Conservation (phyloP, 148 eudicot species). For the Talinum fruticosum region DNA sequence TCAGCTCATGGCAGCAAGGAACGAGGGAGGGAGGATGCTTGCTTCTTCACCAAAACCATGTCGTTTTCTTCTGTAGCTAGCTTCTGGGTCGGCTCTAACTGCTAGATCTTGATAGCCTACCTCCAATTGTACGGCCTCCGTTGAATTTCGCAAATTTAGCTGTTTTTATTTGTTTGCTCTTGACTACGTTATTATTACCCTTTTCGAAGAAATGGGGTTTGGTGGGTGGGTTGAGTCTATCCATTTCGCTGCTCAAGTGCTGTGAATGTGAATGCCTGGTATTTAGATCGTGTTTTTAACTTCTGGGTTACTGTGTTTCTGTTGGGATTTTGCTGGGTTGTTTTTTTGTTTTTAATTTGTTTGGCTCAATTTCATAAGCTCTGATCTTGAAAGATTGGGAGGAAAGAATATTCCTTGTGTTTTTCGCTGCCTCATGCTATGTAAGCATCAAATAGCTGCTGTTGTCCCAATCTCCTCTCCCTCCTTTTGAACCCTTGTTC, state of each 20-base stretch:
- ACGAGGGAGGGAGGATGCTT: neutral
- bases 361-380: slow-evolving; percentile 10
- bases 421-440: slow-evolving; percentile 23
- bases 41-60: neutral
- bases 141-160: neutral
- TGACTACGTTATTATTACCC: neutral
- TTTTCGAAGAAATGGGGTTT: neutral
- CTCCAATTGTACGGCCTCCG: neutral
- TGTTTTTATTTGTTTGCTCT: neutral
- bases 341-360: neutral
- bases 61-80: slow-evolving; percentile 5
- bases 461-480: neutral
- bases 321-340: neutral
- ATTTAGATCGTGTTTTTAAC: slow-evolving; percentile 10
- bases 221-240: neutral
- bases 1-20: neutral
- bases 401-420: slow-evolving; percentile 21
- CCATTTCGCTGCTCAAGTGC: neutral
- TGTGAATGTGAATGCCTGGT: slow-evolving; percentile 13
- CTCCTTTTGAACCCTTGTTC: neutral
- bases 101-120: slow-evolving; percentile 1
- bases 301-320: slow-evolving; percentile 8
- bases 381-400: slow-evolving; percentile 23
- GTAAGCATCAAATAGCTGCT: slow-evolving; percentile 9
- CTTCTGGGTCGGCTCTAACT: neutral